Evolutionary conservation across 139 green algal genomes (phyloP), one percentile per base, ranked within the genome.

Genomic region (Mychonastes homosphaera): DNA sequence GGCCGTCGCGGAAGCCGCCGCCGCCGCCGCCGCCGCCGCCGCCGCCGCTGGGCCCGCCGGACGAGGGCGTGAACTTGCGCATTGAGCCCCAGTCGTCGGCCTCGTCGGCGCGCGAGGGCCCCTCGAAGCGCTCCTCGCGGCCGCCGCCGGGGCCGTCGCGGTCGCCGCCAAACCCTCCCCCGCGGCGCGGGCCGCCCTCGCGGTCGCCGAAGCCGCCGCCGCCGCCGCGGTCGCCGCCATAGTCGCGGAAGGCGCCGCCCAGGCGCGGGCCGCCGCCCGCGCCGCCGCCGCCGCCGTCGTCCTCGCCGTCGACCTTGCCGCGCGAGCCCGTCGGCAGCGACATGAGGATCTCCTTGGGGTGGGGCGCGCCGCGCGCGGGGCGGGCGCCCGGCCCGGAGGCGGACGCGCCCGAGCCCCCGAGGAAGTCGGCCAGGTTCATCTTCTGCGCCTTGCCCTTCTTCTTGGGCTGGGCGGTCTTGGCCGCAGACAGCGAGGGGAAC

Each of bases 181-280:
- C n/a, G 18, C 13, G 32, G 3, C 41, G 28, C 4, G 33, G 44
- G 10, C 30, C 35, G 23, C 29, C 34, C 38, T 49, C 40, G 29
- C 58, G 34, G 15, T 21, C 27, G 9, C 47, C 60, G 47, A 59
- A 59, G 49, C 38, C 32, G n/a, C 12, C 46, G 46, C 30, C 58
- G 51, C 53, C 66, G 6, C 58, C 62, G 7, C 74, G 61, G 52
- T 84, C 61, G n/a, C 78, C 74, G 0, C 84, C 84, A 24, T 89
- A 93, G 10, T 74, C 77, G 12, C 69, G 64, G 58, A 94, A 94
- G 24, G 40, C 85, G 16, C 85, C 85, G 12, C 85, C 85, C 0
- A 93, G 34, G 9, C 61, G 60, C 2, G 27, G 55, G 36, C 76
- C 72, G 1, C 84, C 79, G 9, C 69, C 72, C 15, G 76, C 76